Conservation (phyloP, 805 yeast genomes). For the Pichia sporocuriosa region DNA sequence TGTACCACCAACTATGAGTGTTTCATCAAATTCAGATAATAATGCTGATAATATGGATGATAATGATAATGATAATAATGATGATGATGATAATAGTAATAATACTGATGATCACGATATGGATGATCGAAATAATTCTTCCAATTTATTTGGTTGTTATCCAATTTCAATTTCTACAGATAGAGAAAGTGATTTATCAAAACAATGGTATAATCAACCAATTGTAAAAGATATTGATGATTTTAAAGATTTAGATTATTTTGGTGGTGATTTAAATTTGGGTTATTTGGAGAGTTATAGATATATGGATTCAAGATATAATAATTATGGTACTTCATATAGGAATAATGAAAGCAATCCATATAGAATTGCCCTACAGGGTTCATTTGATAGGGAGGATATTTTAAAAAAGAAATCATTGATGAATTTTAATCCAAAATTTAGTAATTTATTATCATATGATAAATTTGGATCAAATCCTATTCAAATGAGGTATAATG, state of each 20-base stretch:
- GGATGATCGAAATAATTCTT: slow-evolving; percentile 17
- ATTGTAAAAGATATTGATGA: slow-evolving; percentile 27
- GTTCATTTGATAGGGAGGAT: slow-evolving; percentile 9
- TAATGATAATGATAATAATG: slow-evolving; percentile 16
- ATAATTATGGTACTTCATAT: background rate
- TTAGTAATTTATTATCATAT: background rate
- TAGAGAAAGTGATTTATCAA: background rate
- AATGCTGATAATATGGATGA: slow-evolving; percentile 8
- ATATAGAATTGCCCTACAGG: slow-evolving; percentile 1
- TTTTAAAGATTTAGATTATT: slow-evolving; percentile 14
- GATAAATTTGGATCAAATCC: background rate
- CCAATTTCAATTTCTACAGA: slow-evolving; percentile 6
- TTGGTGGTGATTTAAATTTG: slow-evolving; percentile 13
- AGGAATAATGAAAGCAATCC: background rate
- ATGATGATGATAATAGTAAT: background rate
- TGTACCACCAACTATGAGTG: slow-evolving; percentile 2
- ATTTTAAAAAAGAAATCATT: background rate
- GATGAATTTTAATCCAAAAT: background rate
- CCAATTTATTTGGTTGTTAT: slow-evolving; percentile 1
- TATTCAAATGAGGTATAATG: slow-evolving; percentile 1
- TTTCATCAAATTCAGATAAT: no score
- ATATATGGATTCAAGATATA: background rate
- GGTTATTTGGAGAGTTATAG: slow-evolving; percentile 10
- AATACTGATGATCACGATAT: background rate
- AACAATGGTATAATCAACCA: slow-evolving; percentile 21